These are phyloP conservation scores for Tagetes erecta DNA, from an alignment of 129 eudicot species.

Conservation along the genomic window DNA sequence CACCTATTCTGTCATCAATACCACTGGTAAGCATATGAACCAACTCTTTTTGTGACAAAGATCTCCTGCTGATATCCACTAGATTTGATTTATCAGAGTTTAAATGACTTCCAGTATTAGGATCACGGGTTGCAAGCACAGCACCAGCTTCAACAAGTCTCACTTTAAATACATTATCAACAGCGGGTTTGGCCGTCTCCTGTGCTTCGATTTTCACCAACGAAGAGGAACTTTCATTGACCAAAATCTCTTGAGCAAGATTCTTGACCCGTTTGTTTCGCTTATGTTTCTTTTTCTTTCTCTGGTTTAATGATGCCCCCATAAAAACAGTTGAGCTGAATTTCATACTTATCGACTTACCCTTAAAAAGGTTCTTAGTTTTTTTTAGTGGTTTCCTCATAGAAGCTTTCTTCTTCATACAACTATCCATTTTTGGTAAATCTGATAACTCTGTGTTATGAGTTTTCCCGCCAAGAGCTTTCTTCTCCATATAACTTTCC, in stretches of 20 bases:
- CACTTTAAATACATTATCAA: conserved; percentile 30
- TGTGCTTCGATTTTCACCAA: conserved; percentile 26
- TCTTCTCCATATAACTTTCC: conserved; percentile 14
- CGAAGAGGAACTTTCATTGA: conserved; percentile 40
- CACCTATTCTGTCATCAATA: conserved; percentile 62
- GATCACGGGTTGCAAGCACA: conserved; percentile 35
- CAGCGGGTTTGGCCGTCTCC: conserved; percentile 27
- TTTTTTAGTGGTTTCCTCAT: conserved; percentile 15
- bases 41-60: conserved; percentile 33
- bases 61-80: conserved; percentile 9
- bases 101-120: conserved; percentile 23
- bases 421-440: neutral
- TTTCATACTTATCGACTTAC: conserved; percentile 38
- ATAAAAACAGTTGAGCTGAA: conserved; percentile 57
- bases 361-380: conserved; percentile 38
- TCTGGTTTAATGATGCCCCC: conserved; percentile 47
- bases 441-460: neutral
- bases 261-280: conserved; percentile 27
- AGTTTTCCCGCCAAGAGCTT: conserved; percentile 25
- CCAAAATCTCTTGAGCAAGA: conserved; percentile 21
- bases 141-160: conserved; percentile 36
- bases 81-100: conserved; percentile 17
- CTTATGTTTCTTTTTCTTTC: conserved; percentile 61
- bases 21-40: conserved; percentile 70
- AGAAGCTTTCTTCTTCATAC: neutral